phyloP scores from a whole-genome alignment of 164 flowering plant genomes.

The Aristolochia fimbriata region DNA sequence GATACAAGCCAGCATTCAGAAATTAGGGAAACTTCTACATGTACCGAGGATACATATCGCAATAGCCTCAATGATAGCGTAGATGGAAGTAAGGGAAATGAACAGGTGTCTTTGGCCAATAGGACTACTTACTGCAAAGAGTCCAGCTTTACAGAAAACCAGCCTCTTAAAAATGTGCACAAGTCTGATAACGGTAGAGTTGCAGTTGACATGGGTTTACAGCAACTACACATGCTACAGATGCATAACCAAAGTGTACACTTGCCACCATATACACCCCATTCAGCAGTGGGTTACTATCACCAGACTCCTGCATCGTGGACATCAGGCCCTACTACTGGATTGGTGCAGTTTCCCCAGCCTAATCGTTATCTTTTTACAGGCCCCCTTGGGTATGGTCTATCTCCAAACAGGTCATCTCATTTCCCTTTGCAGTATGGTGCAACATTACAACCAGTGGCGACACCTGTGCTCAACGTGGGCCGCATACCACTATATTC shows the following conservation, averaged over 20 bases:
- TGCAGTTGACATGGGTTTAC: conserved; percentile 23
- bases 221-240: conserved; percentile 22
- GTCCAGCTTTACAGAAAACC: conserved; percentile 8
- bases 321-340: conserved; percentile 57
- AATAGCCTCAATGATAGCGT: conserved; percentile 18
- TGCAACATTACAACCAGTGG: conserved; percentile 31
- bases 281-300: conserved; percentile 61
- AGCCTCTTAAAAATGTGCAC: conserved; percentile 14
- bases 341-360: conserved; percentile 52
- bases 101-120: conserved; percentile 17
- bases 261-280: conserved; percentile 54
- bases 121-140: conserved; percentile 8
- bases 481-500: conserved; percentile 52
- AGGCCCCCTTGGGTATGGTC: conserved; percentile 49
- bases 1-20: conserved; percentile 60
- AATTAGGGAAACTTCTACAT: conserved; percentile 34
- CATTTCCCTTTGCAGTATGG: conserved; percentile 63
- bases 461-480: conserved; percentile 36
- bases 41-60: conserved; percentile 20
- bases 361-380: conserved; percentile 46
- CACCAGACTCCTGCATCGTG: conserved; percentile 69
- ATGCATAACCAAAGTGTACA: conserved; percentile 38
- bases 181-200: conserved; percentile 23
- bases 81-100: conserved; percentile 20
- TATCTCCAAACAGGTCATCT: conserved; percentile 38